Base-by-base conservation (phyloP, 2,329 filamentous ascomycete species). In the Chaetomiaceae sp. region DNA sequence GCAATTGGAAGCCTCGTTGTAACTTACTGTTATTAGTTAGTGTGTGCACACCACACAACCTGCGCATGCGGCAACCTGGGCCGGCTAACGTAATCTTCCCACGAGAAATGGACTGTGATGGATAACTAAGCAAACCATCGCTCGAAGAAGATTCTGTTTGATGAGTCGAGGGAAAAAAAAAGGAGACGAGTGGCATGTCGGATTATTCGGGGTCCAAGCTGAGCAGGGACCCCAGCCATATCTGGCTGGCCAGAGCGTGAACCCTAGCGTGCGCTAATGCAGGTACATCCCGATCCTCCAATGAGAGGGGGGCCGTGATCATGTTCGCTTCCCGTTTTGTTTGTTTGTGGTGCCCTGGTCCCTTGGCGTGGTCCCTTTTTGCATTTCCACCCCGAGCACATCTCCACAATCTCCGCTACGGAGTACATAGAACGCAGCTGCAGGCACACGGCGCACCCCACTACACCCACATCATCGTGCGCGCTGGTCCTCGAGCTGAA, bases 291-390 rank as follows among this genome's bases (percentile, higher is more conserved):
- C 38, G 14, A 37, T 25, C 41, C 1, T 3, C 40, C 48, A 45
- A 53, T 48, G 23, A 21, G 16, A 21, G 32, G 16, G 21, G 16
- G 33, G 9, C 5, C 23, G 9, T 5, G 9, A 25, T 16, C 47
- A 37, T 43, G 14, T 13, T 38, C 37, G 13, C 41, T 54, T 54
- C 52, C 52, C 36, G 6, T 33, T 54, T 47, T 48, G 41, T 40
- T 16, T 9, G 40, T 18, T 11, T 37, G 32, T 13, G 36, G 5
- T 38, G n/a, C n/a, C n/a, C n/a, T n/a, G n/a, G n/a, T n/a, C n/a
- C n/a, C n/a, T n/a, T n/a, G n/a, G n/a, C n/a, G n/a, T n/a, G n/a
- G n/a, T n/a, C n/a, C n/a, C n/a, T n/a, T n/a, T n/a, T n/a, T n/a
- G n/a, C 36, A 33, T 27, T 33, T 34, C 16, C 18, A 23, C 32